These are phyloP conservation scores for Piper longum DNA, from an alignment of 164 flowering plant species.

Conservation along the genomic window DNA sequence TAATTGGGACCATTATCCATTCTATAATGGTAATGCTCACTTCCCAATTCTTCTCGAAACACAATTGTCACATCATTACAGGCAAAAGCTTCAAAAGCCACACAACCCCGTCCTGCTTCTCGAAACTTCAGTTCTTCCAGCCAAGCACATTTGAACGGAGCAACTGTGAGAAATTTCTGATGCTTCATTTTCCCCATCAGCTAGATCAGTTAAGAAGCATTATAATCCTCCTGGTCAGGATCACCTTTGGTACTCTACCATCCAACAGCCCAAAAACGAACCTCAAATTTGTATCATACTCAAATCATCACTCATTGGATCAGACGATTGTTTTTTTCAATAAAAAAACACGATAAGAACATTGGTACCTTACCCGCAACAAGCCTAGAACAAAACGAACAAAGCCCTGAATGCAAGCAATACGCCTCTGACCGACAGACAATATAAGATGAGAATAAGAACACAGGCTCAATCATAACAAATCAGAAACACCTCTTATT, in stretches of 20 bases:
- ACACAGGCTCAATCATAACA: no score
- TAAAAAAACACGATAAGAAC: neutral
- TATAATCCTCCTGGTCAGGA: constrained; percentile 7
- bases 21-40: constrained; percentile 81
- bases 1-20: constrained; percentile 82
- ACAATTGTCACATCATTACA: constrained; percentile 82
- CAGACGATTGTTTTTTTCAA: neutral
- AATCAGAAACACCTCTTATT: no score
- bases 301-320: neutral
- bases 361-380: neutral
- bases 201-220: neutral
- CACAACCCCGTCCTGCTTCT: constrained; percentile 94
- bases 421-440: neutral
- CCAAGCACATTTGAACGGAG: constrained; percentile 97
- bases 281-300: neutral
- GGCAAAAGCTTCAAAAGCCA: constrained; percentile 95
- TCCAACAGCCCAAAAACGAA: neutral
- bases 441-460: no score
- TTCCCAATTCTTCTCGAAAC: constrained; percentile 82
- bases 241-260: neutral
- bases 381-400: neutral
- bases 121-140: constrained; percentile 55
- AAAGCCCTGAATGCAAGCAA: neutral
- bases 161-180: constrained; percentile 66
- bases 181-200: constrained; percentile 31